Base-by-base conservation (phyloP, 768 basidiomycete species). In the Mycena crocata region DNA sequence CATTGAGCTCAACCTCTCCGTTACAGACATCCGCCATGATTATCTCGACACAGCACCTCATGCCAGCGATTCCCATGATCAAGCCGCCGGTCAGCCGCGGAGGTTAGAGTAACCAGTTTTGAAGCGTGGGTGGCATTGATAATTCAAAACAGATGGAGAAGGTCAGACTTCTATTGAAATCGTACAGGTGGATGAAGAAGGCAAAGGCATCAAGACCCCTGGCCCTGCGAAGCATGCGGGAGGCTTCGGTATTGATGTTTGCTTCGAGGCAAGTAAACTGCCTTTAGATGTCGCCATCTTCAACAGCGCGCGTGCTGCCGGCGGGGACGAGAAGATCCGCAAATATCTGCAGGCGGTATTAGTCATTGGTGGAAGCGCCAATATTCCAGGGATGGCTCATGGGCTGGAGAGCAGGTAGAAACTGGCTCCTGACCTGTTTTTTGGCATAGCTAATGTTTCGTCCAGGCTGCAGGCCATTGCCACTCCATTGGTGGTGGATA, bases 281-380 rank as follows among this genome's bases (percentile, higher is more conserved):
- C 95, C 96, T 1, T 81, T 98, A 60, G 96, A 98, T 74, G 92
- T 96, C 13, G 96, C 95, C 10, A 93, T 98, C 66, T 94, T 94
- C 80, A 96, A 97, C 75, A 93, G 94, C 71, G 88, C 94, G 12
- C 85, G 94, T n/a, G 91, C 93, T 2, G 92, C 91, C 5, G 93
- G 93, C 4, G 90, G 92, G 3, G 94, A 95, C 69, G 95, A 97
- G 31, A 93, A 93, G 79, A 91, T 94, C 69, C 90, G 92, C 69
- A 94, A 95, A 75, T 93, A 96, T 74, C 85, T 96, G 30, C 90
- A 93, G 73, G 93, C 92, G 3, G 91, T 98, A 23, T 81, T 98
- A 3, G 89, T 98, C 45, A 89, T 96, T 42, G 96, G 96, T 19
- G 96, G 96, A 3, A 89, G 89, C 5, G 91, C 92, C 9, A 84